Evolutionary conservation across 1,284 basidiomycete species (phyloP).

Genomic region (Xerocomus minutiporus): DNA sequence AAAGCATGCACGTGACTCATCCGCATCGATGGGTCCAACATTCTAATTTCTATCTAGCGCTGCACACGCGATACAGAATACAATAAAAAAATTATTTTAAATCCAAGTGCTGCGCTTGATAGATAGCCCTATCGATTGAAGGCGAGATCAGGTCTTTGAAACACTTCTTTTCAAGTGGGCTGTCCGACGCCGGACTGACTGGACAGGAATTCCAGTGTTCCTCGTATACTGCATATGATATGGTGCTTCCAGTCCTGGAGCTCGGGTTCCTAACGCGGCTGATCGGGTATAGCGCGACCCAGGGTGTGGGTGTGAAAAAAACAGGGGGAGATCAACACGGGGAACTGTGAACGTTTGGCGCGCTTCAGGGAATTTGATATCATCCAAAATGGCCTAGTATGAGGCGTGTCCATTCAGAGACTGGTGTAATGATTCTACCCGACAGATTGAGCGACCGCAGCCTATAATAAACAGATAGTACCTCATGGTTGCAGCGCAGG

Average conservation of each 20-base stretch:
- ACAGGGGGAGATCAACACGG: slow-evolving; percentile 6
- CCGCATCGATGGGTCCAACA: not conserved
- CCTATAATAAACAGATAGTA: not conserved
- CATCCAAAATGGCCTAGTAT: slow-evolving; percentile 20
- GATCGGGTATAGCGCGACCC: slow-evolving; percentile 4
- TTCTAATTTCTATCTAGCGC: no score
- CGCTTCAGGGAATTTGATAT: slow-evolving; percentile 7
- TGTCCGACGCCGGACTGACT: not conserved
- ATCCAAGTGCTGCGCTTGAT: not conserved
- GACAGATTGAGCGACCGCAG: not conserved
- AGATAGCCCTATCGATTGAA: no score
- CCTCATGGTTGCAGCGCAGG: not conserved
- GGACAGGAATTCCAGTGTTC: not conserved
- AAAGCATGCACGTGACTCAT: slow-evolving; percentile 21
- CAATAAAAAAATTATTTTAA: not conserved
- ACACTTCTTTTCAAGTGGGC: not conserved
- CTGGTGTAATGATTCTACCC: no score
- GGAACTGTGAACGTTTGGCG: slow-evolving; percentile 7
- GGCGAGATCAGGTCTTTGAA: not conserved
- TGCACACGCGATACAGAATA: no score
- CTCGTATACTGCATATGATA: not conserved
- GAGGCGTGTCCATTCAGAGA: not conserved
- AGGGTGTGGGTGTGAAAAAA: slow-evolving; percentile 9
- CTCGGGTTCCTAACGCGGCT: not conserved
- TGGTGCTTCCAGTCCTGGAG: not conserved